Evolutionary conservation across 1,139 yeast species (phyloP).

Genomic region (Nakaseomyces sp.): DNA sequence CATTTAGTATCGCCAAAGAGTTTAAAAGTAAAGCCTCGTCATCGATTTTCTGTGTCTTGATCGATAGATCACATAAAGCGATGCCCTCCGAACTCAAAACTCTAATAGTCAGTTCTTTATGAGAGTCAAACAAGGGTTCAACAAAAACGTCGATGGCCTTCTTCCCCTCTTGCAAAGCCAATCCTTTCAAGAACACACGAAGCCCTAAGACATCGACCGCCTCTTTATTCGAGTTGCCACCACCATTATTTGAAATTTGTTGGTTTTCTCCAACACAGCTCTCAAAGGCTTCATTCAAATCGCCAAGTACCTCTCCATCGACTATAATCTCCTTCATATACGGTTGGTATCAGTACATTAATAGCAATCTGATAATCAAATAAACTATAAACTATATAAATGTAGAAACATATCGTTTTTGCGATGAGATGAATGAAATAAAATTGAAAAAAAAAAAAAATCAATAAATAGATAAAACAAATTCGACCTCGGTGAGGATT

Average conservation of each 20-base stretch:
- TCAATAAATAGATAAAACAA: not conserved
- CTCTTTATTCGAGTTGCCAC: too few relatives aligned
- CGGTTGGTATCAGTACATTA: not conserved
- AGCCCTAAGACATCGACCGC: too few relatives aligned
- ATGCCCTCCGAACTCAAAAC: not conserved
- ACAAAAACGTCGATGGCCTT: too few relatives aligned
- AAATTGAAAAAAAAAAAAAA: not conserved
- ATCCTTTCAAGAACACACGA: too few relatives aligned
- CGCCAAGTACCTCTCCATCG: not conserved
- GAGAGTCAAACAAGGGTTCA: not conserved
- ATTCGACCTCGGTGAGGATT: constrained; percentile 10
- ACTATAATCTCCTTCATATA: not conserved
- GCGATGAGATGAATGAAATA: not conserved
- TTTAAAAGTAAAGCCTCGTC: not conserved
- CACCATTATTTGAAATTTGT: not conserved
- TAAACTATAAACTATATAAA: too few relatives aligned
- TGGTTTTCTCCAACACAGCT: not conserved
- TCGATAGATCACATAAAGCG: not conserved
- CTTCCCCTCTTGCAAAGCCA: too few relatives aligned
- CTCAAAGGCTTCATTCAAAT: not conserved
- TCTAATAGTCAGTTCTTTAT: not conserved
- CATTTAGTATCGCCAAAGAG: not conserved
- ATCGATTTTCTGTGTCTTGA: not conserved
- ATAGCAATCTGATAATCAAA: too few relatives aligned
- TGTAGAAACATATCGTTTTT: too few relatives aligned